Percentiles rank a stretch among this genome's conserved stretches.
Evolutionary conservation across 148 eudicot genomes (phyloP).

Genomic region (Arbutus unedo): DNA sequence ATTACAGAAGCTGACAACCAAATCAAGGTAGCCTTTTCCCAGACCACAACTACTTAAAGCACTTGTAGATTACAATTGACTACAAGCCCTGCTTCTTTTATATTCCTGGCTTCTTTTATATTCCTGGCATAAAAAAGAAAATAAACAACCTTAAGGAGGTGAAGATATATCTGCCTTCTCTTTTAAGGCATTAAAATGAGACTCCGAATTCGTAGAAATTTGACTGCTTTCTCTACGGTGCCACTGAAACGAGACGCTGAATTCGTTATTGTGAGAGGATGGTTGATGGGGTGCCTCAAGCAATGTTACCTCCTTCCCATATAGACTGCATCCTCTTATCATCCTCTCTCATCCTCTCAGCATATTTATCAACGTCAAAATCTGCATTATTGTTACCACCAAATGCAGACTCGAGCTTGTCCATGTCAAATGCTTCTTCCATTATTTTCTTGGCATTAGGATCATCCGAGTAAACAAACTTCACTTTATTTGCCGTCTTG

Average conservation of each 20-base stretch:
- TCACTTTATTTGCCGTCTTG: slow-evolving; percentile 74
- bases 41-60: slow-evolving; percentile 2
- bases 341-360: slow-evolving; percentile 79
- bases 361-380: slow-evolving; percentile 64
- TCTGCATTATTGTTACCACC: slow-evolving; percentile 56
- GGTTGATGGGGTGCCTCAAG: slow-evolving; percentile 17
- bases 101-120: neutral
- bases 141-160: slow-evolving; percentile 11
- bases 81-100: neutral
- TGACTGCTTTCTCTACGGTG: too few species aligned
- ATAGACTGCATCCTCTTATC: slow-evolving; percentile 47
- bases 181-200: slow-evolving; percentile 22
- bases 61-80: neutral
- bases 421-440: slow-evolving; percentile 68
- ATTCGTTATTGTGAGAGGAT: neutral
- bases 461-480: slow-evolving; percentile 64
- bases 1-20: neutral
- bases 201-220: slow-evolving; percentile 9
- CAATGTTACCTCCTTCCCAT: slow-evolving; percentile 28
- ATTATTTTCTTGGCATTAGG: slow-evolving; percentile 54
- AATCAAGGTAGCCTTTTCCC: neutral
- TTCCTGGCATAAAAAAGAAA: neutral
- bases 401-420: slow-evolving; percentile 69
- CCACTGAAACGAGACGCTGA: slow-evolving; percentile 14
- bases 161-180: slow-evolving; percentile 29